These are phyloP conservation scores for Calonectria pseudoturangicola DNA, from an alignment of 2,329 filamentous ascomycete species.

Conservation along the genomic window DNA sequence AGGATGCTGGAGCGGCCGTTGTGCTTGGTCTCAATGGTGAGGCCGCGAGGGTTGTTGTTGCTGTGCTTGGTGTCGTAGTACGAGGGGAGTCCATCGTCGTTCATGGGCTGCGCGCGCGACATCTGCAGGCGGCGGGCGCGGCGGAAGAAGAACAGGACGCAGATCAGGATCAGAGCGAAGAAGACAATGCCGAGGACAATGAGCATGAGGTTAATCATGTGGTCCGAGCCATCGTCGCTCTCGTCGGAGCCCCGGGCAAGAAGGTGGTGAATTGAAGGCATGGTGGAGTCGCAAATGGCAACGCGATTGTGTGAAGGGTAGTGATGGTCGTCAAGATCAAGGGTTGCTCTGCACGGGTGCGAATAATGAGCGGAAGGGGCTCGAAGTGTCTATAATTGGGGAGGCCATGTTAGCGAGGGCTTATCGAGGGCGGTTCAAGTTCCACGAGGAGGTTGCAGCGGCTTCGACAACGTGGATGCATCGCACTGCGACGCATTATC, in stretches of 20 bases:
- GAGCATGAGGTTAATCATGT: slow-evolving; percentile 86
- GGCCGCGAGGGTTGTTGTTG: slow-evolving; percentile 73
- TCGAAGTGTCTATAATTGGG: slow-evolving; percentile 46
- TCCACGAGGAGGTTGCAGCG: slow-evolving; percentile 17
- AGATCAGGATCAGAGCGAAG: slow-evolving; percentile 80
- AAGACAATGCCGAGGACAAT: slow-evolving; percentile 86
- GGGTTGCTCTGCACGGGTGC: slow-evolving; percentile 45
- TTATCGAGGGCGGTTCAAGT: slow-evolving; percentile 5
- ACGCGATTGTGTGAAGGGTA: slow-evolving; percentile 33
- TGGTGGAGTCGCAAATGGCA: slow-evolving; percentile 48
- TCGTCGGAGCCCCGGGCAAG: slow-evolving; percentile 47
- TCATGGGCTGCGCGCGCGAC: slow-evolving; percentile 59
- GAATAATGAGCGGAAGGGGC: slow-evolving; percentile 46
- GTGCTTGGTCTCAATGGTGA: slow-evolving; percentile 75
- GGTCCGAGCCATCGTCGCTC: slow-evolving; percentile 69
- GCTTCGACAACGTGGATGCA: slow-evolving; percentile 24
- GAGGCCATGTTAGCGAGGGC: slow-evolving; percentile 45
- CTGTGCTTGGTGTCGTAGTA: slow-evolving; percentile 78
- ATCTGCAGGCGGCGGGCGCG: slow-evolving; percentile 73
- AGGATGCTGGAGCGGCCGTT: slow-evolving; percentile 80
- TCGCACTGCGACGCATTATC: slow-evolving; percentile 44
- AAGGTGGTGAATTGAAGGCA: slow-evolving; percentile 53
- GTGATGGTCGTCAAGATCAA: slow-evolving; percentile 32
- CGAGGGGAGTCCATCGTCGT: slow-evolving; percentile 75
- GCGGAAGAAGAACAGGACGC: slow-evolving; percentile 83